phyloP scores from a whole-genome alignment of 345 rosid genomes.

The Durio zibethinus region DNA sequence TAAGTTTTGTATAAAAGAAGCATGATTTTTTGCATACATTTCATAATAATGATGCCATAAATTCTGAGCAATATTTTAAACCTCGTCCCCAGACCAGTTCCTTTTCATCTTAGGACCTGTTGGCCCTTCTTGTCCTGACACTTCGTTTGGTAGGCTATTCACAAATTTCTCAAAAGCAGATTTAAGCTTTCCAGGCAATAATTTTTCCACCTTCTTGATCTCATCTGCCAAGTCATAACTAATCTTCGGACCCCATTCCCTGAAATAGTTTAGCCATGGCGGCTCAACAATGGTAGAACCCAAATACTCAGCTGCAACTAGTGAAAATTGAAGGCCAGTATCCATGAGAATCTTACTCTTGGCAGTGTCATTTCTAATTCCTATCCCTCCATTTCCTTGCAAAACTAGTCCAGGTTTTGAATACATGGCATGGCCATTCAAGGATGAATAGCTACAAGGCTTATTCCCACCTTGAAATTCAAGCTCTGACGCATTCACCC shows the following conservation, averaged over 20 bases:
- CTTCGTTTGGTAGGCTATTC: constrained; percentile 50
- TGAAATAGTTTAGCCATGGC: constrained; percentile 43
- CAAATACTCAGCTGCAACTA: constrained; percentile 58
- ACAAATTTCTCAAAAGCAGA: constrained; percentile 45
- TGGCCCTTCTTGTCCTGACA: constrained; percentile 79
- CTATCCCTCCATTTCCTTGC: constrained; percentile 56
- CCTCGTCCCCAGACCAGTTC: constrained; percentile 67
- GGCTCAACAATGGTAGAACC: constrained; percentile 40
- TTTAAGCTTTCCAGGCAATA: constrained; percentile 47
- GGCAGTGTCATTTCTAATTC: constrained; percentile 75
- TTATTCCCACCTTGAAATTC: constrained; percentile 60
- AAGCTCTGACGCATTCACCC: constrained; percentile 63
- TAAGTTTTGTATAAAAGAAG: background rate
- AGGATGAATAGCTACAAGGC: constrained; percentile 55
- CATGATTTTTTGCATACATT: background rate
- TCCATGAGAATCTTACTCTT: constrained; percentile 50
- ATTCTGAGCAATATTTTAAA: constrained; percentile 10
- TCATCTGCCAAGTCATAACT: constrained; percentile 42
- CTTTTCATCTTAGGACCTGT: constrained; percentile 73
- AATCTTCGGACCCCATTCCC: constrained; percentile 83
- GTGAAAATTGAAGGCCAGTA: constrained; percentile 34
- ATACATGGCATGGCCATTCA: constrained; percentile 80
- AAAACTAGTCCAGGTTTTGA: constrained; percentile 68
- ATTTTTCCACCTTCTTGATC: constrained; percentile 35
- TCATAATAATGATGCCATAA: background rate